Evolutionary conservation across 2,329 filamentous ascomycete species (phyloP).

Genomic region (Colletotrichum tofieldiae): DNA sequence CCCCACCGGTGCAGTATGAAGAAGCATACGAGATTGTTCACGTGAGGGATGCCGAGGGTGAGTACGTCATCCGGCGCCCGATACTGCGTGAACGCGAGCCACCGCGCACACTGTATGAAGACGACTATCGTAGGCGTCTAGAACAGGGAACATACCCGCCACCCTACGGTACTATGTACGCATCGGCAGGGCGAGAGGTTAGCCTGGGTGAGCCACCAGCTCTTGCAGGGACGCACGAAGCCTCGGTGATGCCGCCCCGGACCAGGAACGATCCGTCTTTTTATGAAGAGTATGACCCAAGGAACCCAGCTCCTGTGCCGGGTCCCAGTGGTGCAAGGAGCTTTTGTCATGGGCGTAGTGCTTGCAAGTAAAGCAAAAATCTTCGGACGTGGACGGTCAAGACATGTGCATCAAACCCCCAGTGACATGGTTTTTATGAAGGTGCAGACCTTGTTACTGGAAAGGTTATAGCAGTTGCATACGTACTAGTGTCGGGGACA

Average conservation of each 20-base stretch:
- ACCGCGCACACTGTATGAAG: slow-evolving; percentile 42
- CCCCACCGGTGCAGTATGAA: slow-evolving; percentile 23
- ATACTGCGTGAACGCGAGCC: slow-evolving; percentile 52
- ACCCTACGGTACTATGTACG: background rate
- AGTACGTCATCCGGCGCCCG: slow-evolving; percentile 64
- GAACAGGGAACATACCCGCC: background rate
- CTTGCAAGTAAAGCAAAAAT: background rate
- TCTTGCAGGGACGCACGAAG: background rate
- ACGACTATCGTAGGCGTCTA: slow-evolving; percentile 1
- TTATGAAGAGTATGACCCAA: slow-evolving; percentile 63
- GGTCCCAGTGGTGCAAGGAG: background rate
- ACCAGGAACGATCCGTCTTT: background rate
- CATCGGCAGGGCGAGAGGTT: background rate
- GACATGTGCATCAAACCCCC: too few species aligned
- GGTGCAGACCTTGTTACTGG: background rate
- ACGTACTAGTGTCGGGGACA: background rate
- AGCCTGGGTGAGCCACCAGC: background rate
- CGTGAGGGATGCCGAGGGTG: slow-evolving; percentile 60
- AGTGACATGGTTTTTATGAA: background rate
- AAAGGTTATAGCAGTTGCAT: too few species aligned
- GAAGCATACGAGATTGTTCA: slow-evolving; percentile 63
- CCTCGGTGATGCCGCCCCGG: background rate
- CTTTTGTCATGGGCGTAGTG: background rate
- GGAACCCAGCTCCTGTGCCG: slow-evolving; percentile 51
- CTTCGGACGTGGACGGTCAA: background rate